Percentiles rank a stretch among this genome's conserved stretches.
Conservation (phyloP, 208 protist species). For the Trypanosoma cruzi region DNA sequence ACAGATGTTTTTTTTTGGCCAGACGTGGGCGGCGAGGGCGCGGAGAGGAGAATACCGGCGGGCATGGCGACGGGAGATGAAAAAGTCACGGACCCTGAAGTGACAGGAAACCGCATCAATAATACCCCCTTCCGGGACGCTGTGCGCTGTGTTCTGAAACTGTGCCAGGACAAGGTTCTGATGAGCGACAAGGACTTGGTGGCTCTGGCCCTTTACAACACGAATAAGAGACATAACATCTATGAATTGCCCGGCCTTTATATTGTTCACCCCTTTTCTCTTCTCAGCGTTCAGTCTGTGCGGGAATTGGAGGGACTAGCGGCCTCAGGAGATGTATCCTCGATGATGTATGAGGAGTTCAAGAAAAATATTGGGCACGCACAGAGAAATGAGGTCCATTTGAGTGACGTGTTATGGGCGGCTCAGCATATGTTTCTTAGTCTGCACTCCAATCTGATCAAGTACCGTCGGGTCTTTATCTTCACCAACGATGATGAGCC, state of each 20-base stretch:
- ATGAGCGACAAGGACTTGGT: conserved; percentile 53
- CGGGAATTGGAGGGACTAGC: conserved; percentile 62
- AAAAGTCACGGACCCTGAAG: conserved; percentile 12
- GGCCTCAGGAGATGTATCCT: conserved; percentile 37
- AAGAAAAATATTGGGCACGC: conserved; percentile 23
- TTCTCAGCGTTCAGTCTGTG: conserved; percentile 34
- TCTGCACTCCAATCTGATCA: conserved; percentile 26
- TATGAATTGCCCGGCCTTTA: conserved; percentile 64
- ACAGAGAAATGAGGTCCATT: conserved; percentile 2
- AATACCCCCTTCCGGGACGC: conserved; percentile 46
- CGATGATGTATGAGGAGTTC: conserved; percentile 33
- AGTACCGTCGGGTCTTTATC: conserved; percentile 72
- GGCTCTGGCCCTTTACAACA: conserved; percentile 82
- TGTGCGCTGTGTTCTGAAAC: conserved; percentile 43
- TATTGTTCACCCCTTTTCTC: conserved; percentile 49
- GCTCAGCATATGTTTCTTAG: conserved; percentile 69
- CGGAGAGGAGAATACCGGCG: not conserved
- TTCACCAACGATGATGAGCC: conserved; percentile 89
- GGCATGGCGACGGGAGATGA: not conserved
- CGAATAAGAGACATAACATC: conserved; percentile 29
- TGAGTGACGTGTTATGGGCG: conserved; percentile 72
- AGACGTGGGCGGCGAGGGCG: no score
- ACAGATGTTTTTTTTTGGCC: no score
- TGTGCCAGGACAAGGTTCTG: conserved; percentile 76
- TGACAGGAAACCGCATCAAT: not conserved